phyloP scores from a whole-genome alignment of 2,329 filamentous ascomycete species.

The Colletotrichum coccodes region DNA sequence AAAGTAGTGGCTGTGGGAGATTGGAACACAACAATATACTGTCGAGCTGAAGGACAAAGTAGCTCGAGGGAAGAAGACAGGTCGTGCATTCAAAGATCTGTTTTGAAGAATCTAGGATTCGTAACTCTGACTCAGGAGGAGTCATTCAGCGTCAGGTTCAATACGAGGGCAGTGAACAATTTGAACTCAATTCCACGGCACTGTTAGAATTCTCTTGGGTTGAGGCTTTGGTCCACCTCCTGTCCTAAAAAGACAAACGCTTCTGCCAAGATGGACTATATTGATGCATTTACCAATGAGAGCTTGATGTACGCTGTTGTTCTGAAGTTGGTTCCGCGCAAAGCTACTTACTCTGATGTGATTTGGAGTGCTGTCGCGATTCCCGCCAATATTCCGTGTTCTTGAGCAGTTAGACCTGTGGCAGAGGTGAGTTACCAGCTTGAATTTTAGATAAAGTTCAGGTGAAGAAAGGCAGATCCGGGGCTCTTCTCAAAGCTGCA shows the following conservation, averaged over 20 bases:
- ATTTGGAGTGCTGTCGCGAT: conserved; percentile 44
- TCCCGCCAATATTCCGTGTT: conserved; percentile 62
- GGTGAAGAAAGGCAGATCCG: conserved; percentile 52
- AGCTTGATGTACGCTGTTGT: conserved; percentile 72
- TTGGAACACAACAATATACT: conserved; percentile 10
- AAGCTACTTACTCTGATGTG: conserved; percentile 49
- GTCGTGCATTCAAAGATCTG: conserved; percentile 18
- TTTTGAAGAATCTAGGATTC: conserved; percentile 43
- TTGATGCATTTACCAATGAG: conserved; percentile 73
- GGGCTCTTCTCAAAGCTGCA: conserved; percentile 72
- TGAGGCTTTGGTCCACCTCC: no score
- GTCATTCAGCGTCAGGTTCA: conserved; percentile 40
- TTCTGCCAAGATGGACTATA: conserved; percentile 69
- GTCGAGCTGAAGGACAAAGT: background rate
- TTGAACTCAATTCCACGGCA: no score
- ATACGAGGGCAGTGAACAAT: conserved; percentile 57
- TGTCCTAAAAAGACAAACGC: conserved; percentile 22
- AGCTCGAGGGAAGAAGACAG: background rate
- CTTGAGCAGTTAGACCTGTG: conserved; percentile 42
- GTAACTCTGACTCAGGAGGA: conserved; percentile 11
- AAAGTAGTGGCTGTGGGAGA: background rate
- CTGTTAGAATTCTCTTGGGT: no score
- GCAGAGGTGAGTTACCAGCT: conserved; percentile 34
- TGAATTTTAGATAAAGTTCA: background rate
- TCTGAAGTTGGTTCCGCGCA: conserved; percentile 72